These are phyloP conservation scores for Lentinula edodes DNA, from an alignment of 768 basidiomycete genomes.

Conservation along the genomic window DNA sequence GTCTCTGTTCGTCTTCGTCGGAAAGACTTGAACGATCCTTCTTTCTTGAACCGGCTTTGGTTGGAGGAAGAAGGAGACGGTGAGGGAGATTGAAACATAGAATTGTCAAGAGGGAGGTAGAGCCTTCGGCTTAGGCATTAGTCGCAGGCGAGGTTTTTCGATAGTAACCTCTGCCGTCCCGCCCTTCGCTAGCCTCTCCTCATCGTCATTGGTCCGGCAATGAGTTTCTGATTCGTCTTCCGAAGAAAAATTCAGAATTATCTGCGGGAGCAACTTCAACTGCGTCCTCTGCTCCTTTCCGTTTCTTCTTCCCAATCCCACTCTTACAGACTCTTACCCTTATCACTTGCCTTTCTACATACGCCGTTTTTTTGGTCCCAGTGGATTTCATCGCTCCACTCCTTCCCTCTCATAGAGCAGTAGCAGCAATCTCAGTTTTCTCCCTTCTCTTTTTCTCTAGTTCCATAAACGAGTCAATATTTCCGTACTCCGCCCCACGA, in stretches of 20 bases:
- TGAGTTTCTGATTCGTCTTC: background rate
- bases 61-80: background rate
- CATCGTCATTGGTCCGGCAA: slow-evolving; percentile 12
- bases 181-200: slow-evolving; percentile 17
- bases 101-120: background rate
- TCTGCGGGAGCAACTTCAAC: slow-evolving; percentile 13
- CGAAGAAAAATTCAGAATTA: slow-evolving; percentile 12
- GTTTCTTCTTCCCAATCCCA: slow-evolving; percentile 23
- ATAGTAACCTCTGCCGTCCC: too few relatives aligned
- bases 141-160: slow-evolving; percentile 28
- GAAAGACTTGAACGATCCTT: slow-evolving; percentile 13
- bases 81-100: background rate
- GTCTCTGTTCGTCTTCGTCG: slow-evolving; percentile 9
- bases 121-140: slow-evolving; percentile 31
- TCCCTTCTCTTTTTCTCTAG: slow-evolving; percentile 62
- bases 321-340: slow-evolving; percentile 6
- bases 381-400: slow-evolving; percentile 51
- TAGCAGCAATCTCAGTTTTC: slow-evolving; percentile 42
- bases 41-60: background rate
- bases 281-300: slow-evolving; percentile 20
- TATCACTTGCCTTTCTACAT: slow-evolving; percentile 30
- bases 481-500: slow-evolving; percentile 78
- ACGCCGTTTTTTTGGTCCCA: slow-evolving; percentile 45
- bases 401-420: slow-evolving; percentile 31
- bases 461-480: slow-evolving; percentile 77